Conservation (phyloP, 768 basidiomycete species). For the Boletus insuetus region DNA sequence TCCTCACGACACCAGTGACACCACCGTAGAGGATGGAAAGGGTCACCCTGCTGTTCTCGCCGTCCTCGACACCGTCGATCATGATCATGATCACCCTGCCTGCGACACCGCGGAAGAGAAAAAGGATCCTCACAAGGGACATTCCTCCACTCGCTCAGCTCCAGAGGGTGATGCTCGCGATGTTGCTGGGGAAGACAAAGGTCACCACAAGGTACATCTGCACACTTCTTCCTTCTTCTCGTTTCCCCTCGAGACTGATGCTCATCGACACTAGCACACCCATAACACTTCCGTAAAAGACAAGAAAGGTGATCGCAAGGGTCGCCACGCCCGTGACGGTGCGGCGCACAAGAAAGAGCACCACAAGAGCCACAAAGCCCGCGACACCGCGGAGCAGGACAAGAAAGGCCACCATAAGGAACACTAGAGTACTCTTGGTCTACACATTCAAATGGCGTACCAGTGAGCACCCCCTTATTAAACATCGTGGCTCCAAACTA, state of each 20-base stretch:
- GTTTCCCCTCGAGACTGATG: too few relatives aligned
- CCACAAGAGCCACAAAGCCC: not conserved
- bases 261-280: too few relatives aligned
- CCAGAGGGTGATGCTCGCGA: not conserved
- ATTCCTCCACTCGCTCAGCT: not conserved
- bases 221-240: not conserved
- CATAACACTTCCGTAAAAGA: too few relatives aligned
- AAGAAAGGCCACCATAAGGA: too few relatives aligned
- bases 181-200: not conserved
- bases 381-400: too few relatives aligned
- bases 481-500: too few relatives aligned
- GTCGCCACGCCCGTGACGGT: not conserved
- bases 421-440: too few relatives aligned
- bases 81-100: not conserved
- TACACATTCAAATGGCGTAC: too few relatives aligned
- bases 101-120: not conserved
- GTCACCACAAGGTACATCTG: not conserved
- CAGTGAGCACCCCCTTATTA: too few relatives aligned
- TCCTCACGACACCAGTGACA: not conserved
- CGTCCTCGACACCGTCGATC: too few relatives aligned
- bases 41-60: not conserved
- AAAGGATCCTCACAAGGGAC: not conserved
- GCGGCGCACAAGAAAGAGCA: not conserved
- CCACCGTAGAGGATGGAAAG: not conserved
- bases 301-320: too few relatives aligned